Evolutionary conservation across 768 basidiomycete species (phyloP), one percentile per base, ranked within the genome.

Genomic region (Serendipita vermifera): DNA sequence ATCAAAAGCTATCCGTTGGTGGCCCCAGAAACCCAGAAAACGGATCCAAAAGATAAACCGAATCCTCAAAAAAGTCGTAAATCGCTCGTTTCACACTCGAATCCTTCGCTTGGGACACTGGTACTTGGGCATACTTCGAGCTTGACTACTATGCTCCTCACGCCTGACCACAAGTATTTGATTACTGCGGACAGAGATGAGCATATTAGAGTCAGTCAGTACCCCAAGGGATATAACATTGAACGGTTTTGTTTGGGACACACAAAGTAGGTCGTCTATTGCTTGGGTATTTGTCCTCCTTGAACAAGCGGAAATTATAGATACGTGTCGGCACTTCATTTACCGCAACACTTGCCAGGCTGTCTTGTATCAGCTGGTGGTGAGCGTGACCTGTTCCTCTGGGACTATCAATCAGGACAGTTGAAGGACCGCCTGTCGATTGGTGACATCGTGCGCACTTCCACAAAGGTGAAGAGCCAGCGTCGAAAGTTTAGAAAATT

Each of bases 101-200:
- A 84, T 60, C 77, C 78, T 0, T 83, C 84, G 0, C 72, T 75
- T 24, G 86, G 85, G 36, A 71, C 75, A 6, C 80, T 89, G 54
- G 68, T 92, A 35, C 72, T 94, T 0, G 94, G 96, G 6, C 96
- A 99, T 64, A 81, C 85, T 1, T 96, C 92, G 11, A 78, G 89
- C 38, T 69, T 98, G 57, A 94, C 85, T 9, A 69, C 76, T 0
- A 83, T 86, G 66, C 63, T 83, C 39, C 77, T 94, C 55, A 77
- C 82, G 0, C 65, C 68, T 0, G 82, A 87, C 63, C 80, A 83
- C 62, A 75, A 74, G 54, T 82, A 76, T 64, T 82, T 99, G 63
- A 76, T 97, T 60, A 90, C 91, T 0, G 85, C 89, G 0, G 96
- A 98, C 65, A 72, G 96, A 40, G 96, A 99, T 64, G 96, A 98